Conservation (phyloP, 208 protist species). For the Leishmania major region DNA sequence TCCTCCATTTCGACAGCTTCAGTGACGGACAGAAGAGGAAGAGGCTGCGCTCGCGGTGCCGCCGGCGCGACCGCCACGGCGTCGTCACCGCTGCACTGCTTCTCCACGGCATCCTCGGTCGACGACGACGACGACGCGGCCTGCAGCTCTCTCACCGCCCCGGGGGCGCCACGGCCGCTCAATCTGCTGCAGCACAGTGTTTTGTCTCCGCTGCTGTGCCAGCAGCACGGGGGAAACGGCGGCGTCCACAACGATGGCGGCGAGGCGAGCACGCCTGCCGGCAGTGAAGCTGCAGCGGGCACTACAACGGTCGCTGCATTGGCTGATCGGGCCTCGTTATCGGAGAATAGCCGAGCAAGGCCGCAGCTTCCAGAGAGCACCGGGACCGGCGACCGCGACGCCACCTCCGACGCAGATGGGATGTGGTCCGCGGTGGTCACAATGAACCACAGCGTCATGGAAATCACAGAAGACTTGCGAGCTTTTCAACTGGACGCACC, state of each 20-base stretch:
- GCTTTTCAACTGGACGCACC: constrained; percentile 13
- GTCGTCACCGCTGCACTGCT: constrained; percentile 1
- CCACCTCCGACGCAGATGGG: not conserved
- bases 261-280: not conserved
- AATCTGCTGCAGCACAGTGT: not conserved
- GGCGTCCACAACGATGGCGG: not conserved
- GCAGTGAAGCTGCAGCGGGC: not conserved
- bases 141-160: not conserved
- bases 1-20: not conserved
- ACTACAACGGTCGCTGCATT: not conserved
- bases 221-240: not conserved
- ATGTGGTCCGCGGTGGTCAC: not conserved
- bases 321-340: not conserved
- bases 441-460: not conserved
- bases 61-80: not conserved
- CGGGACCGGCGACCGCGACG: not conserved
- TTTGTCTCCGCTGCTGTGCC: constrained; percentile 8
- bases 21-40: not conserved
- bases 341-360: not conserved
- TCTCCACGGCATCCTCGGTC: not conserved
- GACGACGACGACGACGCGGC: constrained; percentile 4
- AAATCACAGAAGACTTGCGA: not conserved
- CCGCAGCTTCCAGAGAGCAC: not conserved
- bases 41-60: not conserved
- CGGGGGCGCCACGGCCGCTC: constrained; percentile 6